These are phyloP conservation scores for Fusarium lateritium DNA, from an alignment of 2,329 filamentous ascomycete species.

Conservation along the genomic window DNA sequence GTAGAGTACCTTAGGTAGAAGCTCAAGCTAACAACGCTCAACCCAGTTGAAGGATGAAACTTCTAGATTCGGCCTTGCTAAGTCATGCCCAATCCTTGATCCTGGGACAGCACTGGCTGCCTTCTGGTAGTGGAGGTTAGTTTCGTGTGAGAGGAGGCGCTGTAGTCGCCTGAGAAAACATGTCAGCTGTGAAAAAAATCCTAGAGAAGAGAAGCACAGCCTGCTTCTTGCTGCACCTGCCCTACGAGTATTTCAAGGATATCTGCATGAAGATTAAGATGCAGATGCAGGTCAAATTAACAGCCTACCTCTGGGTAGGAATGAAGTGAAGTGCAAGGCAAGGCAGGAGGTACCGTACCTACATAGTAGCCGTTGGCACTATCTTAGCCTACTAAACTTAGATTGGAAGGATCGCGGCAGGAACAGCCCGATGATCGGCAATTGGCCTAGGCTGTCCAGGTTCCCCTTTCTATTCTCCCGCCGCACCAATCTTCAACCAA, in stretches of 20 bases:
- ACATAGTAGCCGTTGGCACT: slow-evolving; percentile 2
- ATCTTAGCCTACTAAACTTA: slow-evolving; percentile 17
- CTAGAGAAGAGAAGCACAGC: slow-evolving; percentile 3
- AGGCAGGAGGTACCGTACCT: neutral
- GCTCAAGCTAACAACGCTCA: slow-evolving; percentile 21
- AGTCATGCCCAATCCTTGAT: slow-evolving; percentile 38
- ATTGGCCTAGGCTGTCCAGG: slow-evolving; percentile 27
- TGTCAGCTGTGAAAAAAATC: slow-evolving; percentile 18
- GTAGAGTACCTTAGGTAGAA: neutral
- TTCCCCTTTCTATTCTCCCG: slow-evolving; percentile 27
- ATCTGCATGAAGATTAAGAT: slow-evolving; percentile 2
- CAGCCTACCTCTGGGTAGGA: slow-evolving; percentile 2
- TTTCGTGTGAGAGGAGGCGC: slow-evolving; percentile 29
- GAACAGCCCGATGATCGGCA: slow-evolving; percentile 40
- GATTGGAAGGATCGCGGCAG: slow-evolving; percentile 28
- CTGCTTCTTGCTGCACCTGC: slow-evolving; percentile 14
- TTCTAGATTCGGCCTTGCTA: slow-evolving; percentile 37
- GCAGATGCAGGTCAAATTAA: slow-evolving; percentile 12
- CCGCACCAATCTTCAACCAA: slow-evolving; percentile 20
- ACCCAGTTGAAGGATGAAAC: slow-evolving; percentile 48
- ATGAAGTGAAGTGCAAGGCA: slow-evolving; percentile 1
- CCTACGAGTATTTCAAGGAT: slow-evolving; percentile 3
- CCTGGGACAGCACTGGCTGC: slow-evolving; percentile 25
- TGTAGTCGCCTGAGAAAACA: slow-evolving; percentile 18
- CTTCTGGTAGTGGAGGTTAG: slow-evolving; percentile 2